Conservation (phyloP, 1,139 yeast species). For the Pichia sp. region DNA sequence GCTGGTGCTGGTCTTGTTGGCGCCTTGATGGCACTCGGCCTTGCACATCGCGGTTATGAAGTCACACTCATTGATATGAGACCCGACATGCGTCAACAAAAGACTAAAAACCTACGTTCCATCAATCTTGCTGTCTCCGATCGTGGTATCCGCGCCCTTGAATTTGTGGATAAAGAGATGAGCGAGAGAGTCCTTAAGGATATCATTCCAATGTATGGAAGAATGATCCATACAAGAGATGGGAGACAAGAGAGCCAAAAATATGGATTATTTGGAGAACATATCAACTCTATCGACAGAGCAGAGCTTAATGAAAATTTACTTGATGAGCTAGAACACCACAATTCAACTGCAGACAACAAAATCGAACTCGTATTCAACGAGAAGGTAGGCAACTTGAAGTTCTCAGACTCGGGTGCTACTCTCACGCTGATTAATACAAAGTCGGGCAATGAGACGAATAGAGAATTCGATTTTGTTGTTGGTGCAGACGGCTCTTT, state of each 20-base stretch:
- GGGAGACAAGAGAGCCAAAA: slow-evolving; percentile 64
- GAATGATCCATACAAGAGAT: slow-evolving; percentile 73
- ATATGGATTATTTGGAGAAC: slow-evolving; percentile 81
- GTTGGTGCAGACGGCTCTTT: slow-evolving; percentile 88
- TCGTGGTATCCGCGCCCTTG: slow-evolving; percentile 70
- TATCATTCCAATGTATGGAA: slow-evolving; percentile 78
- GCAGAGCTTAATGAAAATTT: slow-evolving; percentile 57
- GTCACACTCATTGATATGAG: slow-evolving; percentile 69
- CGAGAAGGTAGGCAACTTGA: slow-evolving; percentile 40
- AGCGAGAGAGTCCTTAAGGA: slow-evolving; percentile 48
- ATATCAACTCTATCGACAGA: slow-evolving; percentile 81
- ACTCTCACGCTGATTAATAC: not conserved
- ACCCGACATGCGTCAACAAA: slow-evolving; percentile 28
- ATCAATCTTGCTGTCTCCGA: slow-evolving; percentile 84
- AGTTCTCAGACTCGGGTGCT: slow-evolving; percentile 9
- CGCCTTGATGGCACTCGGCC: slow-evolving; percentile 74
- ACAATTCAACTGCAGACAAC: slow-evolving; percentile 23
- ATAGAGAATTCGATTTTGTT: slow-evolving; percentile 39
- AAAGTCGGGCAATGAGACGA: not conserved
- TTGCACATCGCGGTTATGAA: slow-evolving; percentile 62
- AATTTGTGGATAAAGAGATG: slow-evolving; percentile 52
- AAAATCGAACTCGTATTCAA: slow-evolving; percentile 46
- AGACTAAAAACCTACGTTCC: slow-evolving; percentile 41
- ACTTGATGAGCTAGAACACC: slow-evolving; percentile 51
- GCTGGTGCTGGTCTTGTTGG: slow-evolving; percentile 92